Evolutionary conservation across 108 stramenopile species (phyloP), one percentile per base, ranked within the genome.

Genomic region (Aureococcus anophagefferens): DNA sequence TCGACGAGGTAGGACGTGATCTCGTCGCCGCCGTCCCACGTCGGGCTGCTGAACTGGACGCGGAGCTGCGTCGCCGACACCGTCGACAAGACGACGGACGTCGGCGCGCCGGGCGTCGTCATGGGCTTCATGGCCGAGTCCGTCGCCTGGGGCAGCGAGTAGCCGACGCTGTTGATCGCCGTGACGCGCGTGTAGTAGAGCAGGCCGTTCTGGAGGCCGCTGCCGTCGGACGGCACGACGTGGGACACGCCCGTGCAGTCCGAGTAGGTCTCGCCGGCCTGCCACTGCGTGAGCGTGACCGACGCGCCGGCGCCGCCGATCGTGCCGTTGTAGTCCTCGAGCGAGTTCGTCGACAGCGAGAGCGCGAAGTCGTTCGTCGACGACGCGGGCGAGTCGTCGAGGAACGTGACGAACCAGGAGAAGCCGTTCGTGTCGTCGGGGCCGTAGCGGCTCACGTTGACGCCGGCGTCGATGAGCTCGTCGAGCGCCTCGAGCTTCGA

Each of bases 321-420:
- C 46, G 65, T 68, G 67, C 44, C 76, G 7, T 30, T 66, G 64
- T 35, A 36, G 21, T 76, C 68, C 34, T 44, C 66, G 59, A 80
- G 73, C 9, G 79, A 77, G 62, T 72, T 78, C 63, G 65, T 78
- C 25, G 67, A 66, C 65, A 88, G 70, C 35, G 81, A 71, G 59
- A 90, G 71, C 25, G 67, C 62, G 64, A 83, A 89, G 72, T 91
- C 86, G 30, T 78, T 68, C 62, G 75, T 76, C 30, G 70, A 75
- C 45, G 37, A n/a, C 28, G 72, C 73, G 46, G 72, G 77, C 30
- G 89, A 84, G 46, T 87, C 79, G 72, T 92, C 90, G 64, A 90
- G 66, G 84, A 92, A 92, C 33, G 91, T 91, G 5, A 92, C 75
- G 31, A 86, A 78, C 90, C 90, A 92, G 64, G 77, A 68, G 74